Evolutionary conservation across 2,329 filamentous ascomycete genomes (phyloP).

Genomic region (Aureobasidium namibiae): DNA sequence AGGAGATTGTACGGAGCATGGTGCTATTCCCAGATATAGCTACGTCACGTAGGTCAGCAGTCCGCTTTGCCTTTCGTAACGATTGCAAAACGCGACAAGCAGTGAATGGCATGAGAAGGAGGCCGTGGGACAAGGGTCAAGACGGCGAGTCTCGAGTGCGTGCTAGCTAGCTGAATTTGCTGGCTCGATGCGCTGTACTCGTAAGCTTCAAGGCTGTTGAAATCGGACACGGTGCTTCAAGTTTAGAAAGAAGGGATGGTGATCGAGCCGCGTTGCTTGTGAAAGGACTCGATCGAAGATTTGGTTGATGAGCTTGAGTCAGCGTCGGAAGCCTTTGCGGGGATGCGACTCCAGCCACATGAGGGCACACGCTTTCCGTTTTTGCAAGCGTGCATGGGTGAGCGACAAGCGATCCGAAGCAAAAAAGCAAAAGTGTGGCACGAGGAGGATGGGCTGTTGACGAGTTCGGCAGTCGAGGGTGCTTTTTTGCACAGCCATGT

Average conservation of each 20-base stretch:
- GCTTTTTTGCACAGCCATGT: constrained; percentile 11
- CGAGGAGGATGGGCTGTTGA: not conserved
- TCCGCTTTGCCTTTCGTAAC: not conserved
- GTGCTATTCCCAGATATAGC: not conserved
- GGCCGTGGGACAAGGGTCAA: not conserved
- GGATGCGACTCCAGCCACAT: constrained; percentile 10
- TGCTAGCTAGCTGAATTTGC: not conserved
- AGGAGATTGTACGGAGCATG: not conserved
- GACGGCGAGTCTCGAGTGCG: not conserved
- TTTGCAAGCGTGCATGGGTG: constrained; percentile 9
- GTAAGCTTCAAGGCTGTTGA: constrained; percentile 3
- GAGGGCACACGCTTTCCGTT: constrained; percentile 8
- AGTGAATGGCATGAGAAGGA: not conserved
- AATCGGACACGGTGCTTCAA: not conserved
- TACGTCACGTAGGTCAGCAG: constrained; percentile 7
- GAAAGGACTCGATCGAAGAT: constrained; percentile 6
- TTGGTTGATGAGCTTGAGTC: constrained; percentile 3
- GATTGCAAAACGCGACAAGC: not conserved
- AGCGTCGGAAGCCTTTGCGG: not conserved
- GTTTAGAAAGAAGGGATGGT: not conserved
- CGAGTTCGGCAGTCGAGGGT: not conserved
- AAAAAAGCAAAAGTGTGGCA: constrained; percentile 5
- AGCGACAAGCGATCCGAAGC: constrained; percentile 3
- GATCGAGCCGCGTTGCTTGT: constrained; percentile 2
- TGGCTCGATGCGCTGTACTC: not conserved